These are phyloP conservation scores for Cladosporium cucumerinum DNA, from an alignment of 2,329 filamentous ascomycete species.

Conservation along the genomic window DNA sequence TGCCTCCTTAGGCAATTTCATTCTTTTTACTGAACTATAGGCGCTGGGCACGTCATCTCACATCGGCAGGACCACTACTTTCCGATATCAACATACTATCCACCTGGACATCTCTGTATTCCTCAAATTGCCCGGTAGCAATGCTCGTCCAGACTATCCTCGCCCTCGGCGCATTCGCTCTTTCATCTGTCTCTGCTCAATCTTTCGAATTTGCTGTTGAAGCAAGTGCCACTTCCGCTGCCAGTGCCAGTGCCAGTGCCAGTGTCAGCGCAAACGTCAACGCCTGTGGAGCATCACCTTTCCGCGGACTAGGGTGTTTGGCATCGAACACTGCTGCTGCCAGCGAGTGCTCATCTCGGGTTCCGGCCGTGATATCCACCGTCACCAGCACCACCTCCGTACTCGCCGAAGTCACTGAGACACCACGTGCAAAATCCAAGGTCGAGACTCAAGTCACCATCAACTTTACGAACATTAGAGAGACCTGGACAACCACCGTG, in stretches of 20 bases:
- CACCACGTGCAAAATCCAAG: background rate
- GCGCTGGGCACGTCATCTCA: slow-evolving; percentile 12
- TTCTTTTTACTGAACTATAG: slow-evolving; percentile 10
- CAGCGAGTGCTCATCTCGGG: slow-evolving; percentile 9
- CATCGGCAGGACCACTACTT: slow-evolving; percentile 12
- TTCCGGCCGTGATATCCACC: background rate
- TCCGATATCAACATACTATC: background rate
- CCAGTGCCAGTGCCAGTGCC: background rate
- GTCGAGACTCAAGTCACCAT: slow-evolving; percentile 4
- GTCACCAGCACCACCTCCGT: slow-evolving; percentile 15
- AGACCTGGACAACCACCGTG: slow-evolving; percentile 4
- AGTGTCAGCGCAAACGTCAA: background rate
- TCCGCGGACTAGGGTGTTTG: slow-evolving; percentile 7
- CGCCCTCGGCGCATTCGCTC: slow-evolving; percentile 11
- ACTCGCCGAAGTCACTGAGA: slow-evolving; percentile 3
- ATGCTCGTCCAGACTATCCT: slow-evolving; percentile 11
- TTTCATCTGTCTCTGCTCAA: slow-evolving; percentile 14
- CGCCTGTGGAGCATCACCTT: slow-evolving; percentile 8
- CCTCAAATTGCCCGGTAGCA: background rate
- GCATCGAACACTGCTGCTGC: slow-evolving; percentile 15
- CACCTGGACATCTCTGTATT: background rate
- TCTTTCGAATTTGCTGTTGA: background rate
- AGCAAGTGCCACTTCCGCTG: background rate
- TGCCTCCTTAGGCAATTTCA: slow-evolving; percentile 15
- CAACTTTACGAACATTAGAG: slow-evolving; percentile 4